Conservation (phyloP, 2,329 filamentous ascomycete species). For the Stemphylium beticola region DNA sequence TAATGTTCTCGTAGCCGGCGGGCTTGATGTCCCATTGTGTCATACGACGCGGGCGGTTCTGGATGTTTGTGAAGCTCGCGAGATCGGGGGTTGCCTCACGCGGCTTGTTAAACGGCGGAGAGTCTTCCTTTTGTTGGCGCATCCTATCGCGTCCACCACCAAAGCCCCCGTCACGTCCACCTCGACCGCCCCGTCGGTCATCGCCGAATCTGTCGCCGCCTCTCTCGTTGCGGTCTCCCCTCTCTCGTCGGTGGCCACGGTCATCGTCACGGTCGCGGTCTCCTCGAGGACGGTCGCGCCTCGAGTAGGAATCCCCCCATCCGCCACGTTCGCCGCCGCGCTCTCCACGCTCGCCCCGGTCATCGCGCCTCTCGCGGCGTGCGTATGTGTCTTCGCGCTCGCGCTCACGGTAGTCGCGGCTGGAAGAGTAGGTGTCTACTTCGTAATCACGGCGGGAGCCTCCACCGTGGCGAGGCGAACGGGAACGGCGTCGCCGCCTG, state of each 20-base stretch:
- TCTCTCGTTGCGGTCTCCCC: slow-evolving; percentile 53
- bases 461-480: slow-evolving; percentile 78
- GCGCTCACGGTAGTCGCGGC: slow-evolving; percentile 87
- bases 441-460: slow-evolving; percentile 70
- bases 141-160: slow-evolving; percentile 55
- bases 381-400: slow-evolving; percentile 93
- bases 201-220: slow-evolving; percentile 59
- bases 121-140: slow-evolving; percentile 74
- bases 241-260: slow-evolving; percentile 41
- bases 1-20: slow-evolving; percentile 96
- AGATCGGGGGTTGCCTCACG: slow-evolving; percentile 95
- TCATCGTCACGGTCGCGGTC: slow-evolving; percentile 43
- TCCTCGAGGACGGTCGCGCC: slow-evolving; percentile 43
- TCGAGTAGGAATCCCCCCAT: slow-evolving; percentile 63
- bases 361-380: slow-evolving; percentile 62
- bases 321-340: slow-evolving; percentile 56
- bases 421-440: slow-evolving; percentile 88
- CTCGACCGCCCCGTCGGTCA: slow-evolving; percentile 43
- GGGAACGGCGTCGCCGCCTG: slow-evolving; percentile 72
- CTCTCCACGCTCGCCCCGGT: slow-evolving; percentile 51
- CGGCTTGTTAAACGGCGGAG: slow-evolving; percentile 79
- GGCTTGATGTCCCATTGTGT: slow-evolving; percentile 99
- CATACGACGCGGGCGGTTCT: slow-evolving; percentile 86
- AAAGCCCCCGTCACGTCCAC: slow-evolving; percentile 32
- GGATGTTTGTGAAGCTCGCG: slow-evolving; percentile 80